Conservation (phyloP, 352 stramenopile genomes). For the Phytophthora macrochlamydospora region DNA sequence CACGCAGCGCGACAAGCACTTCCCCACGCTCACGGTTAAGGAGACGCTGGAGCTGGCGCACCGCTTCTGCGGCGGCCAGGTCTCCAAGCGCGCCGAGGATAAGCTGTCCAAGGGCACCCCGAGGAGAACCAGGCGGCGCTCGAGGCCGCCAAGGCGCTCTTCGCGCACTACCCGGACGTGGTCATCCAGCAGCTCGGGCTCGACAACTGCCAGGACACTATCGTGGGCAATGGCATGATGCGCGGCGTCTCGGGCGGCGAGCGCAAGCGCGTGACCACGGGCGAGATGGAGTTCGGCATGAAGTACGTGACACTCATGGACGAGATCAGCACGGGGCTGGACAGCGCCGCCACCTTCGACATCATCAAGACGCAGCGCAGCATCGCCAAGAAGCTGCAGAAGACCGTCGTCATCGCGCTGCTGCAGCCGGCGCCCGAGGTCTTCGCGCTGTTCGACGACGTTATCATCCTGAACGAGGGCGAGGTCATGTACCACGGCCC, state of each 20-base stretch:
- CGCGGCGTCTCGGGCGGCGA: constrained; percentile 85
- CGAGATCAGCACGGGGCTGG: constrained; percentile 69
- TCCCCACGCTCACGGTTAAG: constrained; percentile 50
- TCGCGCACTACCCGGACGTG: constrained; percentile 30
- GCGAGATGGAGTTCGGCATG: constrained; percentile 89
- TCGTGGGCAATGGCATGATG: constrained; percentile 63
- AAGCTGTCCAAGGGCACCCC: constrained; percentile 43
- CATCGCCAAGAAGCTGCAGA: constrained; percentile 49
- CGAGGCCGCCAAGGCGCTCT: constrained; percentile 24
- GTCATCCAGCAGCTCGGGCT: constrained; percentile 27
- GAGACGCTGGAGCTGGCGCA: constrained; percentile 53
- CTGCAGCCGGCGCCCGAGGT: constrained; percentile 79
- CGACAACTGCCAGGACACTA: constrained; percentile 48
- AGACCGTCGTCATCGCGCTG: constrained; percentile 74
- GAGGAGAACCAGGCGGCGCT: constrained; percentile 36
- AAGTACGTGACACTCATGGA: constrained; percentile 84
- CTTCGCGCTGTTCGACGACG: constrained; percentile 56
- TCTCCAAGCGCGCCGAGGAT: constrained; percentile 41
- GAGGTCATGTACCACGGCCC: constrained; percentile 48
- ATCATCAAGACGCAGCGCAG: constrained; percentile 53
- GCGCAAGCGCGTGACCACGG: constrained; percentile 90
- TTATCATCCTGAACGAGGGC: constrained; percentile 53
- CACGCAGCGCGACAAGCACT: constrained; percentile 88
- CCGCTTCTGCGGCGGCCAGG: constrained; percentile 59
- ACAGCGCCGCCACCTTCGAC: constrained; percentile 61